phyloP scores from a whole-genome alignment of 805 yeast genomes.

The Starmerella bombi region DNA sequence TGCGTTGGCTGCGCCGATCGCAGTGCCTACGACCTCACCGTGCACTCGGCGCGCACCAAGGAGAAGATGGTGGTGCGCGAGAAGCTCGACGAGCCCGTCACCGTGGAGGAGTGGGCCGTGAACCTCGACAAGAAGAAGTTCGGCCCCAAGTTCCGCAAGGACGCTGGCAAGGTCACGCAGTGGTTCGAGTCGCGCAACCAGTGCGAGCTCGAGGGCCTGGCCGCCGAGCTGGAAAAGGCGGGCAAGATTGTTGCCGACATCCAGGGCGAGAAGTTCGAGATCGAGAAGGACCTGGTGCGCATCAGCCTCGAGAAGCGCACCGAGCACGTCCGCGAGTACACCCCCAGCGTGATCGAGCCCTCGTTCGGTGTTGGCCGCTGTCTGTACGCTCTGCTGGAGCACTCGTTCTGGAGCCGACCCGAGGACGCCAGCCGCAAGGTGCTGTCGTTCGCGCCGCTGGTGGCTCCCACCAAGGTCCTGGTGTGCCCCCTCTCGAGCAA shows the following conservation, averaged over 20 bases:
- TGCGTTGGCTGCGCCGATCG: constrained; percentile 99
- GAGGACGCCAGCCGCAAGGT: constrained; percentile 82
- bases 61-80: constrained; percentile 92
- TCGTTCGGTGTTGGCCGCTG: constrained; percentile 99
- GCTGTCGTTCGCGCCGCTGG: constrained; percentile 82
- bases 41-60: constrained; percentile 88
- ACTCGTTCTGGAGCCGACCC: constrained; percentile 87
- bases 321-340: constrained; percentile 87
- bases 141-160: constrained; percentile 95
- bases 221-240: constrained; percentile 48
- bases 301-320: constrained; percentile 68
- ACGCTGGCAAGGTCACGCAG: constrained; percentile 82
- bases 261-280: constrained; percentile 57
- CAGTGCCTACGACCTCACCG: constrained; percentile 93
- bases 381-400: constrained; percentile 84
- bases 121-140: constrained; percentile 88
- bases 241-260: constrained; percentile 56
- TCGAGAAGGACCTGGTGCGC: constrained; percentile 56
- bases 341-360: constrained; percentile 97
- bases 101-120: constrained; percentile 71
- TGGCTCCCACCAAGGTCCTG: constrained; percentile 95
- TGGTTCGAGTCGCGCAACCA: constrained; percentile 67
- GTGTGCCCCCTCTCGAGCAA: constrained; percentile 87
- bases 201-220: constrained; percentile 67
- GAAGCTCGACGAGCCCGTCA: constrained; percentile 68